These are phyloP conservation scores for Primulina tabacum DNA, from an alignment of 257 asterid genomes.

Conservation along the genomic window DNA sequence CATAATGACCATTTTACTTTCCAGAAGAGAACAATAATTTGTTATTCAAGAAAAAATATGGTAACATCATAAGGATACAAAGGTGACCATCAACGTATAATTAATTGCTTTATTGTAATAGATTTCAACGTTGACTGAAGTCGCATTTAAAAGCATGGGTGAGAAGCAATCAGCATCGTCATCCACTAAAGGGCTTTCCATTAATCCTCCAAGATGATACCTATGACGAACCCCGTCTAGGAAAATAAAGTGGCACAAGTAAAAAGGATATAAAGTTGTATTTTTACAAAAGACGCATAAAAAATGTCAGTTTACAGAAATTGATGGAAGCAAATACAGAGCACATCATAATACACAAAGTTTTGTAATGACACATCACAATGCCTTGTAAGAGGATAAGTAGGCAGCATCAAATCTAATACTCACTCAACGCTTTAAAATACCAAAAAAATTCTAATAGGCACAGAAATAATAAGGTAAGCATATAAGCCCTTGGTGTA, in stretches of 20 bases:
- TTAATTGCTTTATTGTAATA: slow-evolving; percentile 94
- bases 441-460: background rate
- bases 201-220: slow-evolving; percentile 83
- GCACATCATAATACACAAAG: background rate
- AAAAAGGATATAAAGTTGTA: slow-evolving; percentile 14
- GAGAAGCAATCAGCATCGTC: slow-evolving; percentile 95
- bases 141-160: slow-evolving; percentile 84
- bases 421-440: background rate
- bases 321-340: slow-evolving; percentile 11
- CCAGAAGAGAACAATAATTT: background rate
- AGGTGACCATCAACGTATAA: slow-evolving; percentile 97
- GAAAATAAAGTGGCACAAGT: slow-evolving; percentile 25
- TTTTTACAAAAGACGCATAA: slow-evolving; percentile 8
- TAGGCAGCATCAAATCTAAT: background rate
- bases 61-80: slow-evolving; percentile 70
- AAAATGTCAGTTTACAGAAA: slow-evolving; percentile 4
- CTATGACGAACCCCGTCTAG: slow-evolving; percentile 79
- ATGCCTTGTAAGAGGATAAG: background rate
- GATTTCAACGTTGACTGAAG: slow-evolving; percentile 80
- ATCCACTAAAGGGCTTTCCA: slow-evolving; percentile 98
- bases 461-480: background rate
- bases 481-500: background rate
- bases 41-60: slow-evolving; percentile 18
- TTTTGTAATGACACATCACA: slow-evolving; percentile 1
- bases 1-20: slow-evolving; percentile 14